Base-by-base conservation (phyloP, 305 asterid species). In the Fraxinus dipetala region DNA sequence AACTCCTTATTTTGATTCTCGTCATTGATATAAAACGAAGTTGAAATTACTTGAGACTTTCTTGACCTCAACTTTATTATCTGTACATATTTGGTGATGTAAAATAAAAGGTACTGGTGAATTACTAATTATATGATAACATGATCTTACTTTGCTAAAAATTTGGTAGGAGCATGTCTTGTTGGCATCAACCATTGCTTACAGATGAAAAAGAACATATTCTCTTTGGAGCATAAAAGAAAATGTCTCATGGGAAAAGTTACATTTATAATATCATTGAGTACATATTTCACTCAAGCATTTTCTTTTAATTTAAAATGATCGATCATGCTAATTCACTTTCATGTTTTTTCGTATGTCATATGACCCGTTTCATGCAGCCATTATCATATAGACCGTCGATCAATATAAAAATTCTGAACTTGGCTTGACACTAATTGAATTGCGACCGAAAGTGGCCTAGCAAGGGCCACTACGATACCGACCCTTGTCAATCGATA, bases 101-200 rank as follows among this genome's bases (percentile, higher is more conserved):
- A 80, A 67, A 67, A 54, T 80, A 78, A 80, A 69, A 59, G 70
- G 72, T 67, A 48, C 28, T 45, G 26, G 35, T 75, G 26, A 51
- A 69, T 43, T 35, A 78, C 32, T 79, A 48, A 14, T 20, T 77
- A 22, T 16, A 75, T 48, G 67, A 72, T 78, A 24, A 38, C 51
- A 36, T 70, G 43, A 72, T 75, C 48, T 81, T 80, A n/a, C 56
- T 69, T 78, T 70, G 78, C 87, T 76, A 86, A 76, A 81, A 73
- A 13, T 14, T 48, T 14, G 59, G 59, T 48, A 13, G 20, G 18
- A 48, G 20, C 18, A 3, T 48, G 59, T 48, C 20, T 14, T 14
- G 59, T 54, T 76, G 65, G 35, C 51, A 77, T 69, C 82, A 74
- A 61, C 84, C 73, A 51, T 86, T 35, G 9, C 28, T 59, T 51